Percentiles rank a stretch among this genome's conserved stretches.
Conservation (phyloP, 768 basidiomycete species). For the Termitomyces sp. region DNA sequence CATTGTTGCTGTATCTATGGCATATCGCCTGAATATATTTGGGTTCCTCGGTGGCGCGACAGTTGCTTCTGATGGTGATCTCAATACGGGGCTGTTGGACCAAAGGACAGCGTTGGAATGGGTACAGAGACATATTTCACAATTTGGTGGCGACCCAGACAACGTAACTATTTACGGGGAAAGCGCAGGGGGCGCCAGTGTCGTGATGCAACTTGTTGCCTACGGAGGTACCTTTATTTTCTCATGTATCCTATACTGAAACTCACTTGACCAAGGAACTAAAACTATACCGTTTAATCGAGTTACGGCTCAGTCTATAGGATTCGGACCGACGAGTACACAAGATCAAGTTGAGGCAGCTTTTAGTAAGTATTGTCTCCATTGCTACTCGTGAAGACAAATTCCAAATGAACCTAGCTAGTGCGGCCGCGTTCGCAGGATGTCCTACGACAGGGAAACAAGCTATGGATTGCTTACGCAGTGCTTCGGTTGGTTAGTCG, state of each 20-base stretch:
- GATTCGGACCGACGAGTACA: slow-evolving; percentile 34
- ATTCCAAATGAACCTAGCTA: neutral
- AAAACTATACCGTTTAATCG: slow-evolving; percentile 36
- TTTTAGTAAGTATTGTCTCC: slow-evolving; percentile 28
- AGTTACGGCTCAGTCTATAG: slow-evolving; percentile 41
- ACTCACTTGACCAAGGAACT: neutral
- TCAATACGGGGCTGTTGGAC: slow-evolving; percentile 39
- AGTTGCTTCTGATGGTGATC: slow-evolving; percentile 33
- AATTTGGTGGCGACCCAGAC: slow-evolving; percentile 32
- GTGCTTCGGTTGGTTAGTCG: neutral
- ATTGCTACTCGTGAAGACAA: neutral
- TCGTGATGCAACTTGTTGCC: slow-evolving; percentile 42
- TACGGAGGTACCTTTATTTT: slow-evolving; percentile 30
- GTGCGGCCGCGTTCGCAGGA: neutral
- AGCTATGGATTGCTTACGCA: slow-evolving; percentile 1
- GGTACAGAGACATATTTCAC: slow-evolving; percentile 34
- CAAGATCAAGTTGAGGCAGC: slow-evolving; percentile 24
- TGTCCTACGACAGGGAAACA: neutral
- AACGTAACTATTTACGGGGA: slow-evolving; percentile 34
- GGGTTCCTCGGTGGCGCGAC: slow-evolving; percentile 28
- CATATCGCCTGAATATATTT: slow-evolving; percentile 27
- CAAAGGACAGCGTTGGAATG: slow-evolving; percentile 39
- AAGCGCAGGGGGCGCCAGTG: slow-evolving; percentile 41
- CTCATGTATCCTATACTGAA: slow-evolving; percentile 19
- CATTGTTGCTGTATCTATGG: slow-evolving; percentile 32